Percentiles rank a stretch among this genome's conserved stretches.
These are phyloP conservation scores for Neofusicoccum umdonicola DNA, from an alignment of 2,329 filamentous ascomycete species.

Conservation along the genomic window DNA sequence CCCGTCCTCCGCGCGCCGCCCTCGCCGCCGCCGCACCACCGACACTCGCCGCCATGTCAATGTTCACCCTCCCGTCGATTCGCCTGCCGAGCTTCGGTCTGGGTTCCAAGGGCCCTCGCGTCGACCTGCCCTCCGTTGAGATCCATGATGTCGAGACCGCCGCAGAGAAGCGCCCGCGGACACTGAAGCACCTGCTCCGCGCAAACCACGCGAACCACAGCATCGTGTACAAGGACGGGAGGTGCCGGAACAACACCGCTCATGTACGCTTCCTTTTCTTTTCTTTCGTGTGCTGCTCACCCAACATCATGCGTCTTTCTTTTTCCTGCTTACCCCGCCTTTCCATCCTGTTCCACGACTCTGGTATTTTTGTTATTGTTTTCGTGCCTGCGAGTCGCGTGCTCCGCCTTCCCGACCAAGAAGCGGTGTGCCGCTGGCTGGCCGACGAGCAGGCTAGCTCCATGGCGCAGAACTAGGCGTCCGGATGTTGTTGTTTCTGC, in stretches of 20 bases:
- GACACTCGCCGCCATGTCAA: neutral
- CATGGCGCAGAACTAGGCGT: neutral
- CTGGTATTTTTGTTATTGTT: neutral
- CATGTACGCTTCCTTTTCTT: constrained; percentile 53
- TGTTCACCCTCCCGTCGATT: constrained; percentile 13
- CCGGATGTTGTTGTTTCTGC: neutral
- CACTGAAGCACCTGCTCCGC: constrained; percentile 85
- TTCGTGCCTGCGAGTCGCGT: neutral
- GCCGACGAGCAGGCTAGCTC: neutral
- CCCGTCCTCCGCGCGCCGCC: neutral
- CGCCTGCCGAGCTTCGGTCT: constrained; percentile 16
- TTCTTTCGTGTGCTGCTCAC: neutral
- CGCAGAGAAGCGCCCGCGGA: constrained; percentile 74
- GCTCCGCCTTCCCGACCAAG: neutral
- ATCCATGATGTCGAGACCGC: constrained; percentile 77
- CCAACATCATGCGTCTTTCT: constrained; percentile 7
- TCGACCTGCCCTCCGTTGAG: constrained; percentile 64
- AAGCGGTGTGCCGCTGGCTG: neutral
- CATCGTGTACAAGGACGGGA: constrained; percentile 71
- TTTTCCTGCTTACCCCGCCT: neutral
- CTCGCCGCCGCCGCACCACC: neutral
- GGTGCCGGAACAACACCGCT: constrained; percentile 79
- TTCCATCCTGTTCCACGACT: neutral
- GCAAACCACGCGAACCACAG: constrained; percentile 90
- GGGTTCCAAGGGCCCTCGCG: constrained; percentile 20